Percentiles rank a stretch among this genome's conserved stretches.
Conservation (phyloP, 2,329 filamentous ascomycete species). For the Monilinia fructicola region DNA sequence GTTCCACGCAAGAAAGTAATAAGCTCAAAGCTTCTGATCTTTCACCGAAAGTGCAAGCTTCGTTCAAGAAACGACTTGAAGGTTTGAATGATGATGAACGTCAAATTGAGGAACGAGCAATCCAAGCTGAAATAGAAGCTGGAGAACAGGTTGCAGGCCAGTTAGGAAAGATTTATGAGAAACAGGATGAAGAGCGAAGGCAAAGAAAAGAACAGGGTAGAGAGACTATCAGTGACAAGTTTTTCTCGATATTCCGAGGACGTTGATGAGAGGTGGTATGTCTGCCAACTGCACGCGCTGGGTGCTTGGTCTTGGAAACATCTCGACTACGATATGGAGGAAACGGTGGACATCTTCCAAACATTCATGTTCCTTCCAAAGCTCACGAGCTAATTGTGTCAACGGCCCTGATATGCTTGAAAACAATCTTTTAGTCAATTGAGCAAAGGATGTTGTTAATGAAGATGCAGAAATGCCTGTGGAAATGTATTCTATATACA, state of each 20-base stretch:
- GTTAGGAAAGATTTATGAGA: constrained; percentile 55
- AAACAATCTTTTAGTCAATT: not conserved
- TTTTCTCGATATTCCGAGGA: constrained; percentile 39
- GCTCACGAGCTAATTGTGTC: not conserved
- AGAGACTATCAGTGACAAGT: constrained; percentile 46
- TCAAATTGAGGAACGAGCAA: constrained; percentile 61
- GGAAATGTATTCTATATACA: not conserved
- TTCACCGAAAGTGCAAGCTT: constrained; percentile 51
- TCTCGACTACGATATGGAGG: too few species aligned
- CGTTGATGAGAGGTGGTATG: constrained; percentile 24
- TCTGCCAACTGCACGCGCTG: not conserved
- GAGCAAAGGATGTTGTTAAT: not conserved
- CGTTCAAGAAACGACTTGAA: constrained; percentile 56
- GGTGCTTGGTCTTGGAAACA: not conserved
- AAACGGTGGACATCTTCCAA: not conserved
- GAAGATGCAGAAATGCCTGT: not conserved
- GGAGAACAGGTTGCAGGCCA: constrained; percentile 59
- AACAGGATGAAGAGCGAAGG: constrained; percentile 55
- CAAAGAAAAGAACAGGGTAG: constrained; percentile 56
- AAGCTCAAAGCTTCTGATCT: constrained; percentile 37
- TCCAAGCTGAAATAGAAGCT: constrained; percentile 61
- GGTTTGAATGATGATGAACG: constrained; percentile 59
- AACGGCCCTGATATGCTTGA: not conserved
- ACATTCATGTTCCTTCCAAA: not conserved
- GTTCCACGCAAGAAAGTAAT: constrained; percentile 25